phyloP scores from a whole-genome alignment of 75 land plant species.

The Cupressus sempervirens region DNA sequence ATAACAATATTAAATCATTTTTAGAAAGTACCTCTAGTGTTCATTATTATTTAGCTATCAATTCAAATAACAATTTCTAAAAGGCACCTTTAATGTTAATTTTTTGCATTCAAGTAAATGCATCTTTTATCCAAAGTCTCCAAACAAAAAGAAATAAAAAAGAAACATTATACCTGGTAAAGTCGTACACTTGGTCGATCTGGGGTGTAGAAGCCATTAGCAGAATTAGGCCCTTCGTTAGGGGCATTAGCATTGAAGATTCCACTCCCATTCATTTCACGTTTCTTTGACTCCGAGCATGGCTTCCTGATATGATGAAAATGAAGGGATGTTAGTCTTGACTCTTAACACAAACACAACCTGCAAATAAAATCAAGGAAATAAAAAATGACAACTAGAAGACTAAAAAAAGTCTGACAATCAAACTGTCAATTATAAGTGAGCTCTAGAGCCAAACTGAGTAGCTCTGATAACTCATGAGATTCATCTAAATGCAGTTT shows the following conservation, averaged over 20 bases:
- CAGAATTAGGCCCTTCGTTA: constrained; percentile 32
- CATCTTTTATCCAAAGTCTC: neutral
- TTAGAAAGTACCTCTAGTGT: neutral
- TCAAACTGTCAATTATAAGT: neutral
- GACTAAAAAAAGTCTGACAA: neutral
- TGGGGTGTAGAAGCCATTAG: constrained; percentile 27
- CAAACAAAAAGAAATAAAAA: neutral
- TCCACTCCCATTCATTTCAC: constrained; percentile 96
- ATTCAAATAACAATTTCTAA: neutral
- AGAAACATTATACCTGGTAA: constrained; percentile 55
- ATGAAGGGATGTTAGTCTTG: neutral
- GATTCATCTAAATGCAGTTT: neutral
- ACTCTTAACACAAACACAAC: neutral
- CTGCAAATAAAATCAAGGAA: neutral
- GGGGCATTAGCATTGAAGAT: constrained; percentile 55
- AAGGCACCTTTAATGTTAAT: neutral
- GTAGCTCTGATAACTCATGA: neutral
- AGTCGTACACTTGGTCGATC: constrained; percentile 49
- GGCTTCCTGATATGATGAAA: constrained; percentile 53
- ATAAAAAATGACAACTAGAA: neutral
- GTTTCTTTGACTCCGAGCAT: constrained; percentile 80
- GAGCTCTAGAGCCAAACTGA: neutral
- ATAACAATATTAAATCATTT: neutral
- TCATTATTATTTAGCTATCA: neutral
- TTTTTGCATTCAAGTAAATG: neutral